Evolutionary conservation across 495 filamentous ascomycete species (phyloP), one percentile per base, ranked within the genome.

Genomic region (Aspergillus wentii): DNA sequence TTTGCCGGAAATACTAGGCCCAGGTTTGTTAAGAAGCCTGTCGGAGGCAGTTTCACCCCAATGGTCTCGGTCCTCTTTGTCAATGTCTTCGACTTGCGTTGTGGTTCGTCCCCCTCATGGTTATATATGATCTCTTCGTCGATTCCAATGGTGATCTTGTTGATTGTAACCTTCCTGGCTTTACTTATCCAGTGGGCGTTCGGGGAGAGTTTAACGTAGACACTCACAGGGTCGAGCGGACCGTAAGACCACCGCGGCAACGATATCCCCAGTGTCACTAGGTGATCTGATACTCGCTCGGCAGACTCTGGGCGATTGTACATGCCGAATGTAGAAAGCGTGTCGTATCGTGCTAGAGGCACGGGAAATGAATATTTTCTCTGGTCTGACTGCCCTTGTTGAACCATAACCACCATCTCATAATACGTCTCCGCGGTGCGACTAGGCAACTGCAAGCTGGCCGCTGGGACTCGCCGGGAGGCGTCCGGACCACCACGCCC

Each of bases 111-210:
- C n/a, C 92, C 92, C 53, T 97, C 90, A 25, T 92, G 92, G 49
- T 98, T 97, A 64, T 86, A 98, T 15, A 88, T 88, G 34, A 97
- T 94, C 58, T 96, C 89, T 59, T 98, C 92, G 49, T 97, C 92
- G 49, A 98, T 95, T 9, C 78, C 82, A 23, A 96, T 83, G 11
- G 88, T 94, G 38, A 98, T 89, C 59, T 90, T 89, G 52, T 85
- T 81, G 57, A 98, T 94, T 35, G 90, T 92, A 33, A 98, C 91
- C 57, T 84, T 88, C 51, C 79, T 84, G 29, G 94, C 91, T 57
- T 94, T 96, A 42, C 59, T 74, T 59, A 94, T 64, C 85, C 86
- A 95, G 48, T 95, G 88, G 23, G 83, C 83, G 53, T 97, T 97
- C 9, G 92, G 92, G 1, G 83, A 80, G 7, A 98, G 56, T 54